Evolutionary conservation across 805 yeast genomes (phyloP).

Genomic region (Sungouiella thailandica): DNA sequence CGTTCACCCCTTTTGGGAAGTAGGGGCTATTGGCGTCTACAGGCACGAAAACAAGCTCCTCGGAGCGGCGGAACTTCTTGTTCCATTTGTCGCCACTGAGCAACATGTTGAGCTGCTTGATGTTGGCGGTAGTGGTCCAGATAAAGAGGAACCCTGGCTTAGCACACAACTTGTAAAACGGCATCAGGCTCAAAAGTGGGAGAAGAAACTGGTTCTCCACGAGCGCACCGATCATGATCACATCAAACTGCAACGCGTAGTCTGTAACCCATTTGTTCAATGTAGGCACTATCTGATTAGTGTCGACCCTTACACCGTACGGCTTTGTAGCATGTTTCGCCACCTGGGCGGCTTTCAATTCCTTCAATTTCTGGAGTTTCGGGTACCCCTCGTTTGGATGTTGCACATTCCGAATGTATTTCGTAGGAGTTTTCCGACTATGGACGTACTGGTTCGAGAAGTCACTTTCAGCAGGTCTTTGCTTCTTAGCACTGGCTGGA

Average conservation of each 20-base stretch:
- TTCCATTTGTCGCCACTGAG: conserved; percentile 47
- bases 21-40: conserved; percentile 59
- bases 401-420: conserved; percentile 57
- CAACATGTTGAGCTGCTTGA: conserved; percentile 55
- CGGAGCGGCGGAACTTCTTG: conserved; percentile 77
- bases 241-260: conserved; percentile 69
- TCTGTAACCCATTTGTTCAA: conserved; percentile 58
- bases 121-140: conserved; percentile 80
- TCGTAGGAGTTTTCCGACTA: conserved; percentile 57
- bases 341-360: conserved; percentile 59
- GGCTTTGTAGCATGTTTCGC: conserved; percentile 52
- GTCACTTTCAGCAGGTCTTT: conserved; percentile 51
- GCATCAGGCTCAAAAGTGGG: conserved; percentile 59
- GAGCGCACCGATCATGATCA: conserved; percentile 86
- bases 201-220: conserved; percentile 67
- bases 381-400: conserved; percentile 83
- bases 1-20: conserved; percentile 50
- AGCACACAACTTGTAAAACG: conserved; percentile 68
- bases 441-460: conserved; percentile 67
- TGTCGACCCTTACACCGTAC: conserved; percentile 55
- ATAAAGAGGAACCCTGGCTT: conserved; percentile 83
- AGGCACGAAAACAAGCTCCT: conserved; percentile 81
- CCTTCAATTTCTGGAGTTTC: conserved; percentile 62
- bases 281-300: conserved; percentile 50
- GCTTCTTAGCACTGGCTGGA: conserved; percentile 4